Conservation (phyloP, 1,284 basidiomycete species). For the Puccinia brachypodii region DNA sequence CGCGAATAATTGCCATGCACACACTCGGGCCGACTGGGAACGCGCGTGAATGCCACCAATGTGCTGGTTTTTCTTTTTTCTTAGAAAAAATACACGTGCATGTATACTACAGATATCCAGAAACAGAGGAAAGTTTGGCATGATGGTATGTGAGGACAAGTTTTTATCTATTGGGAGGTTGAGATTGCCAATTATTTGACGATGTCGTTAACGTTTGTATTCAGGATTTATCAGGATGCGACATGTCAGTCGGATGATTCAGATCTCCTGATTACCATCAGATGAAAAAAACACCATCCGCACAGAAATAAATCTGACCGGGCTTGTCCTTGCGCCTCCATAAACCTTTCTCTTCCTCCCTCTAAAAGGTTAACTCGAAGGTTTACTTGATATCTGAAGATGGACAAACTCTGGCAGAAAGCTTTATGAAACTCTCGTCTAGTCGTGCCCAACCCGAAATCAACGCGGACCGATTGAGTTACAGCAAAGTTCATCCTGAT, state of each 20-base stretch:
- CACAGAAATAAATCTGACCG: background rate
- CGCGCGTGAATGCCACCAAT: no score
- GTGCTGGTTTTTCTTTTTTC: background rate
- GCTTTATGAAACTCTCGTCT: conserved; percentile 24
- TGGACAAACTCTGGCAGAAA: conserved; percentile 18
- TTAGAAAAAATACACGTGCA: conserved; percentile 43
- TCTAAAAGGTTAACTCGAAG: conserved; percentile 32
- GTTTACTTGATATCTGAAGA: conserved; percentile 28
- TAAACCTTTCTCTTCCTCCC: background rate
- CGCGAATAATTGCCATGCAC: no score
- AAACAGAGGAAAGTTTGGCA: conserved; percentile 44
- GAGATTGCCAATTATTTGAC: background rate
- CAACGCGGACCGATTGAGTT: background rate
- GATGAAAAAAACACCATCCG: background rate
- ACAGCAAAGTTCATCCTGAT: conserved; percentile 17
- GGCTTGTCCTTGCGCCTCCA: background rate
- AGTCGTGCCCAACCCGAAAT: conserved; percentile 7
- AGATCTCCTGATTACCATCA: background rate
- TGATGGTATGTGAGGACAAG: conserved; percentile 22
- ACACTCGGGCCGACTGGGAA: no score
- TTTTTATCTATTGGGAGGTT: background rate
- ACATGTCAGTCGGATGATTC: conserved; percentile 22
- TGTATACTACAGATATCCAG: conserved; percentile 37
- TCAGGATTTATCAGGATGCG: conserved; percentile 10
- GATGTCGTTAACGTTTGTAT: background rate